These are phyloP conservation scores for Senna tora DNA, from an alignment of 306 rosid genomes.

Conservation along the genomic window DNA sequence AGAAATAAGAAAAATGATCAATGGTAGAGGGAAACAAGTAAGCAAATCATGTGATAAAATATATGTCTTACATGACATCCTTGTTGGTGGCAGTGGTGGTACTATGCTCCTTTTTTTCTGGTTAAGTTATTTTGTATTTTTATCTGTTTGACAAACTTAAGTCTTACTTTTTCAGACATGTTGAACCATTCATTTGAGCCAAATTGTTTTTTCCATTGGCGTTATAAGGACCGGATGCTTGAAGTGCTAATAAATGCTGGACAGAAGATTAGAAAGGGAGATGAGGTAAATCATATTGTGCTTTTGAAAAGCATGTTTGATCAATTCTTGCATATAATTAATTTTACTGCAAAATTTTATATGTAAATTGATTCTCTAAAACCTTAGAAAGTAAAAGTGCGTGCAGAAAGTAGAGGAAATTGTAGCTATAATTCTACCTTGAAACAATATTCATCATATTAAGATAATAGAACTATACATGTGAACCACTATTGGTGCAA, in stretches of 20 bases:
- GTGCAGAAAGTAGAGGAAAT: background rate
- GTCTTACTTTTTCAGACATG: conserved; percentile 70
- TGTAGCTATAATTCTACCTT: background rate
- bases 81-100: background rate
- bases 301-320: conserved; percentile 22
- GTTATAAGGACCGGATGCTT: conserved; percentile 93
- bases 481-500: background rate
- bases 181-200: conserved; percentile 95
- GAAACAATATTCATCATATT: too few species aligned
- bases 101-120: background rate
- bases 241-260: conserved; percentile 99
- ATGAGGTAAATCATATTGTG: conserved; percentile 66
- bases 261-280: conserved; percentile 77
- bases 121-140: conserved; percentile 1
- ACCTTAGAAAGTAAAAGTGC: conserved; percentile 4
- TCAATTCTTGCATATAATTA: conserved; percentile 9
- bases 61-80: background rate
- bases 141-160: conserved; percentile 29
- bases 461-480: background rate
- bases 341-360: background rate
- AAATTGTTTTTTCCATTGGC: conserved; percentile 97
- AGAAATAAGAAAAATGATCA: background rate
- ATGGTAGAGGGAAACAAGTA: background rate
- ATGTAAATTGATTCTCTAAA: background rate
- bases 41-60: background rate